These are phyloP conservation scores for Carex kokanica DNA, from an alignment of 176 grass and related monocot genomes.

Conservation along the genomic window DNA sequence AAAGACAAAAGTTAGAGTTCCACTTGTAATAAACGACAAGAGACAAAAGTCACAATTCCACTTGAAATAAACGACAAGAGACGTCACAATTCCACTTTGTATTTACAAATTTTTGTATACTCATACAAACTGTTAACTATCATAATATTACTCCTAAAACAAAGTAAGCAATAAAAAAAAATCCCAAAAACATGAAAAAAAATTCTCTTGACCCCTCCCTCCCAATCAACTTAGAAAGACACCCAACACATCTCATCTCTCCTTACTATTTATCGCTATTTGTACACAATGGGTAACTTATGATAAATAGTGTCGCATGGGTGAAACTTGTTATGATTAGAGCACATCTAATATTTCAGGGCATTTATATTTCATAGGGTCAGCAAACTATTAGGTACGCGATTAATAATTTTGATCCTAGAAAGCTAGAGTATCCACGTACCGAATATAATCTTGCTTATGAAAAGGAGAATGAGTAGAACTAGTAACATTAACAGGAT, in stretches of 20 bases:
- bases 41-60: neutral
- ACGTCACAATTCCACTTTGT: neutral
- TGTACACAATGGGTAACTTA: neutral
- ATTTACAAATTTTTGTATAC: neutral
- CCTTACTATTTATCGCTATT: neutral
- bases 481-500: slow-evolving; percentile 58
- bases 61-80: neutral
- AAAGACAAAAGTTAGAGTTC: neutral
- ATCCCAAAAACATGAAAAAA: neutral
- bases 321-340: neutral
- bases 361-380: slow-evolving; percentile 19
- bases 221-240: neutral
- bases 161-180: neutral
- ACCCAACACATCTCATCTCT: neutral
- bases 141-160: neutral
- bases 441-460: slow-evolving; percentile 86
- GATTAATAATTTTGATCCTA: neutral
- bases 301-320: neutral
- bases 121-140: neutral
- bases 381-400: neutral
- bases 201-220: neutral
- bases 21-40: neutral
- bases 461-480: slow-evolving; percentile 61
- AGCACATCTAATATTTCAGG: neutral
- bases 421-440: slow-evolving; percentile 9